These are phyloP conservation scores for Penicillium goetzii DNA, from an alignment of 495 filamentous ascomycete species.

Conservation along the genomic window DNA sequence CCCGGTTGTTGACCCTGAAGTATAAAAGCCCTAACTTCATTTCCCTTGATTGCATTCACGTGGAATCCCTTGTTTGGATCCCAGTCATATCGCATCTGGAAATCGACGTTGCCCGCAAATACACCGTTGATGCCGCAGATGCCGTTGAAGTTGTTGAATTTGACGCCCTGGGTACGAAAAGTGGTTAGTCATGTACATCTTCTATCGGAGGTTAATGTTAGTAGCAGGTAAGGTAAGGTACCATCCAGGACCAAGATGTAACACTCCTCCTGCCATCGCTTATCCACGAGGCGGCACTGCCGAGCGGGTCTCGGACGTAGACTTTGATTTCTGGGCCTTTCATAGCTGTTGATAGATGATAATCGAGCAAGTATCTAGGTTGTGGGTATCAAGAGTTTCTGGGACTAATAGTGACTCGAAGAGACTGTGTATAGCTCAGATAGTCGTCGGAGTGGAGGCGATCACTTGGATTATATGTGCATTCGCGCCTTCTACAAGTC, in stretches of 20 bases:
- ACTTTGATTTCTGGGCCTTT: neutral
- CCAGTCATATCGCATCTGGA: constrained; percentile 8
- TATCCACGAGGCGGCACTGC: neutral
- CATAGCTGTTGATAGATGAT: neutral
- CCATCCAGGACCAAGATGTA: neutral
- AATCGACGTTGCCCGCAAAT: constrained; percentile 2
- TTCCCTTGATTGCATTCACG: neutral
- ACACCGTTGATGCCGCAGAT: constrained; percentile 1
- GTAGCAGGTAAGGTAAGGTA: neutral
- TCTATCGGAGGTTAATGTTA: neutral
- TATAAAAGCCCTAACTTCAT: constrained; percentile 6
- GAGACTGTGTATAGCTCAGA: neutral
- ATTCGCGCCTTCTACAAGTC: neutral
- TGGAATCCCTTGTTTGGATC: constrained; percentile 8
- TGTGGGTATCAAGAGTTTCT: neutral
- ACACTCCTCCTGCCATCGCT: neutral
- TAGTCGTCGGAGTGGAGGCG: neutral
- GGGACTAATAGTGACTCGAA: neutral
- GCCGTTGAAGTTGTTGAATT: neutral
- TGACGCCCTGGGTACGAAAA: neutral
- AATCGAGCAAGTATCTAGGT: too few species aligned
- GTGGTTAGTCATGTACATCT: neutral
- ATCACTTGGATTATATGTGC: neutral
- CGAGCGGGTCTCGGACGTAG: neutral
- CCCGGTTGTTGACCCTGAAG: neutral